phyloP scores from a whole-genome alignment of 2,329 filamentous ascomycete species.

The Alternaria infectoria region DNA sequence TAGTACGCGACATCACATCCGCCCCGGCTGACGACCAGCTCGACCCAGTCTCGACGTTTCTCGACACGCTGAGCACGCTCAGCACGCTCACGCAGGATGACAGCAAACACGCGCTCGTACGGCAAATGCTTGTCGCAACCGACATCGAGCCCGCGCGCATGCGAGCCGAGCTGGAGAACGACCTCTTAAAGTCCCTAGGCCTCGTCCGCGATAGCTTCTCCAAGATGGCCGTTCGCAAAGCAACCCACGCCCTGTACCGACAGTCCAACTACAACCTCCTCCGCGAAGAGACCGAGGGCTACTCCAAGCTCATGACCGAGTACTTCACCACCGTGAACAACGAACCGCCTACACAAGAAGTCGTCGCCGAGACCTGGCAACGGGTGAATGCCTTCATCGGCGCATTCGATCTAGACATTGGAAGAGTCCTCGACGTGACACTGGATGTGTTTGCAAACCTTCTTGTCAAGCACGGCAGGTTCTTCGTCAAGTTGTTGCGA shows the following conservation, averaged over 20 bases:
- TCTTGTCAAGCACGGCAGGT: constrained; percentile 88
- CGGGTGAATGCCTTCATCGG: constrained; percentile 93
- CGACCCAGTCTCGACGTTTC: constrained; percentile 67
- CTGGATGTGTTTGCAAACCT: constrained; percentile 94
- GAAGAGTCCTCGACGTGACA: constrained; percentile 90
- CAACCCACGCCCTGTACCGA: constrained; percentile 90
- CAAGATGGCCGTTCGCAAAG: constrained; percentile 82
- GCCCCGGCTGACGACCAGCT: constrained; percentile 55
- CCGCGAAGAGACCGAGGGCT: constrained; percentile 94
- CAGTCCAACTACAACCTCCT: constrained; percentile 97
- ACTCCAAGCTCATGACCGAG: constrained; percentile 94
- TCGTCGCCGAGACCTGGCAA: constrained; percentile 86
- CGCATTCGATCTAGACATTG: constrained; percentile 95
- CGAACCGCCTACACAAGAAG: constrained; percentile 73
- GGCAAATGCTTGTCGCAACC: constrained; percentile 73
- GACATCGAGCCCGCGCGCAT: constrained; percentile 74
- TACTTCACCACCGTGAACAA: constrained; percentile 86
- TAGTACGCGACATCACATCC: constrained; percentile 75
- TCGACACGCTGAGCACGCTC: constrained; percentile 82
- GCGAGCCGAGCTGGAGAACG: constrained; percentile 82
- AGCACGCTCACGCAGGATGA: constrained; percentile 78
- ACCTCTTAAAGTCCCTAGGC: constrained; percentile 75
- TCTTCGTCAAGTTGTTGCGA: constrained; percentile 91
- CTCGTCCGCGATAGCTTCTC: constrained; percentile 86
- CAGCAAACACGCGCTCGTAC: constrained; percentile 63